Percentiles rank a stretch among this genome's conserved stretches.
Conservation (phyloP, 768 basidiomycete species). For the Suillus americanus region DNA sequence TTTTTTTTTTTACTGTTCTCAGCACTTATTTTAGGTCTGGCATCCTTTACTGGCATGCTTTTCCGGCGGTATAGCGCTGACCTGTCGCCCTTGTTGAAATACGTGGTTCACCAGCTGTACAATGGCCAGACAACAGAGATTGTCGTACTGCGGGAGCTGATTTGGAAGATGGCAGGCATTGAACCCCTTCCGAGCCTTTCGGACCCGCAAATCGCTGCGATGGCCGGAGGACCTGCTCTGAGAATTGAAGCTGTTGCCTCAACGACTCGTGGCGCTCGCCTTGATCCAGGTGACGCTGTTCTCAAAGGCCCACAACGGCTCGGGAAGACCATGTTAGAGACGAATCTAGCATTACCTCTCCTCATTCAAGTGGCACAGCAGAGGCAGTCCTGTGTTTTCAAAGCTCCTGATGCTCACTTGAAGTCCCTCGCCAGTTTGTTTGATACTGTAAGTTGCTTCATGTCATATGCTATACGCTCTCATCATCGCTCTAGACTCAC, state of each 20-base stretch:
- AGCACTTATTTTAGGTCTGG: slow-evolving; percentile 59
- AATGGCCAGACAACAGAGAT: slow-evolving; percentile 84
- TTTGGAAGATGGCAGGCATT: slow-evolving; percentile 94
- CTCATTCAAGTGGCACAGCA: slow-evolving; percentile 92
- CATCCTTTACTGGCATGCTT: slow-evolving; percentile 91
- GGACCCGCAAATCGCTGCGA: slow-evolving; percentile 83
- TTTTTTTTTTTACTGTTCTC: slow-evolving; percentile 14
- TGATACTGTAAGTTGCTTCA: slow-evolving; percentile 68
- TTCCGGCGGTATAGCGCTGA: slow-evolving; percentile 86
- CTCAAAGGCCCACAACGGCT: slow-evolving; percentile 68
- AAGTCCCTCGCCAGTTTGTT: slow-evolving; percentile 87
- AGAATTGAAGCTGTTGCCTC: slow-evolving; percentile 90
- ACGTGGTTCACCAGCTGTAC: slow-evolving; percentile 88
- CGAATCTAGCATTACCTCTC: slow-evolving; percentile 79
- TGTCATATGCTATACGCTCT: slow-evolving; percentile 18
- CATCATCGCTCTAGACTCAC: slow-evolving; percentile 63
- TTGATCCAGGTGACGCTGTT: slow-evolving; percentile 63
- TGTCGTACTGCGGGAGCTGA: slow-evolving; percentile 87
- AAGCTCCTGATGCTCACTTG: slow-evolving; percentile 69
- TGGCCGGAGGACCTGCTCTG: slow-evolving; percentile 87
- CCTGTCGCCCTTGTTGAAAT: slow-evolving; percentile 80
- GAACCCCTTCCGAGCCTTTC: slow-evolving; percentile 88
- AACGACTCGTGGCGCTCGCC: slow-evolving; percentile 66
- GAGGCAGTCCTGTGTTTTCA: slow-evolving; percentile 80
- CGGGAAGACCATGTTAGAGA: slow-evolving; percentile 64